phyloP scores from a whole-genome alignment of 345 rosid species.

The Tarenaya hassleriana region DNA sequence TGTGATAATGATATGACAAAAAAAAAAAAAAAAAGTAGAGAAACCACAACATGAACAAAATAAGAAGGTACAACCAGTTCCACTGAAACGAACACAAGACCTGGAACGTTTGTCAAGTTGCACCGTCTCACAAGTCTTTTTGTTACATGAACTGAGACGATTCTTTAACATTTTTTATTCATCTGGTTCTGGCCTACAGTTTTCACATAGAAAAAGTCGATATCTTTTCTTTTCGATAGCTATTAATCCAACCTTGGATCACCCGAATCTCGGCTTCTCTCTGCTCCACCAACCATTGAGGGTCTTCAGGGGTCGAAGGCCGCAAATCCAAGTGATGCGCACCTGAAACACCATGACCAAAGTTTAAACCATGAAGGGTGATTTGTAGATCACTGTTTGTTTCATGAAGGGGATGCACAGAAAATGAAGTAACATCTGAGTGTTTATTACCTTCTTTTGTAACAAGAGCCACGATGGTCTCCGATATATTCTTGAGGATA shows the following conservation, averaged over 20 bases:
- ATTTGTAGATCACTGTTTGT: background rate
- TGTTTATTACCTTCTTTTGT: conserved; percentile 66
- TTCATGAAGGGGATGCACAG: background rate
- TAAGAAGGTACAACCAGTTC: too few species aligned
- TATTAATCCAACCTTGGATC: conserved; percentile 66
- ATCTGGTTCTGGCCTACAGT: conserved; percentile 15
- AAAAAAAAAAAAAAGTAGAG: too few species aligned
- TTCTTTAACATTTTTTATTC: too few species aligned
- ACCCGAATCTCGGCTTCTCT: conserved; percentile 59
- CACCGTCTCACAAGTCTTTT: too few species aligned
- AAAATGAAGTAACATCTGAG: conserved; percentile 12
- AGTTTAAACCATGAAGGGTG: too few species aligned
- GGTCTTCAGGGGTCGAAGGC: conserved; percentile 59
- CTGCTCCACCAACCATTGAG: conserved; percentile 74
- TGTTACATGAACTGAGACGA: background rate
- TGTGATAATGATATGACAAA: too few species aligned
- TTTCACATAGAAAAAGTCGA: conserved; percentile 29
- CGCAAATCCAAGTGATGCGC: conserved; percentile 90
- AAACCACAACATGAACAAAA: too few species aligned
- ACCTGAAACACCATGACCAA: conserved; percentile 39
- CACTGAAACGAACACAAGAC: too few species aligned
- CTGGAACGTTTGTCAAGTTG: too few species aligned
- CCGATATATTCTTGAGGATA: conserved; percentile 68
- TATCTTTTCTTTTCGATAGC: conserved; percentile 34
- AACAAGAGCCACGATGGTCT: conserved; percentile 71